Evolutionary conservation across 495 filamentous ascomycete genomes (phyloP), one percentile per base, ranked within the genome.

Genomic region (Neurospora hispaniola): DNA sequence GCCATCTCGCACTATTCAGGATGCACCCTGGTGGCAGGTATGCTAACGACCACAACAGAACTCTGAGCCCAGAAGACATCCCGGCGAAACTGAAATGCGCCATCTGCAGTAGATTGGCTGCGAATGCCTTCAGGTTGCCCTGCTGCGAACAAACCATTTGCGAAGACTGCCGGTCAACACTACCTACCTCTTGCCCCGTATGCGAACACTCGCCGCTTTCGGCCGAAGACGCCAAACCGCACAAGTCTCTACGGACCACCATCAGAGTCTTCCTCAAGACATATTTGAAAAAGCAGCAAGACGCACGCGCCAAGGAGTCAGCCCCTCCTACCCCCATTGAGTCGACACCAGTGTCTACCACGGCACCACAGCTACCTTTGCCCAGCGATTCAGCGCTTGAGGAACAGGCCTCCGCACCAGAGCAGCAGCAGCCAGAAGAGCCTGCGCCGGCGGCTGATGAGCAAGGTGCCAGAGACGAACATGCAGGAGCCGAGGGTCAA

Each of bases 71-170:
- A 72, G 93, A 94, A 71, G 93, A 96, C 39, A 92, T 98, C 76
- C 96, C 96, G 14, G 92, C 92, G 78, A 98, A 98, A 88, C 88
- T 98, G 70, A 89, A 94, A 79, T 99, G 96, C 83, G 94, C 93
- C 46, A 92, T 92, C 73, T 98, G 96, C 83, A 96, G 90, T 81
- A 93, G 92, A 79, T 86, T 98, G 48, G 94, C 93, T n/a, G 83
- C 95, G 73, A 94, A 97, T 78, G 93, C 95, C 3, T 96, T 94
- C 76, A 90, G 93, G 41, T 84, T 97, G 12, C 94, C 94, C 8
- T 99, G 96, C 81, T 99, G 96, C 81, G 95, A 98, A 78, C 94
- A 97, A 77, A 90, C 92, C 35, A 96, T 98, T 72, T 98, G 96
- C 83, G 92, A 95, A 78, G 88, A 84, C 71, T 99, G 96, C 80